These are phyloP conservation scores for Salinomyces thailandicus DNA, from an alignment of 2,329 filamentous ascomycete genomes.

Conservation along the genomic window DNA sequence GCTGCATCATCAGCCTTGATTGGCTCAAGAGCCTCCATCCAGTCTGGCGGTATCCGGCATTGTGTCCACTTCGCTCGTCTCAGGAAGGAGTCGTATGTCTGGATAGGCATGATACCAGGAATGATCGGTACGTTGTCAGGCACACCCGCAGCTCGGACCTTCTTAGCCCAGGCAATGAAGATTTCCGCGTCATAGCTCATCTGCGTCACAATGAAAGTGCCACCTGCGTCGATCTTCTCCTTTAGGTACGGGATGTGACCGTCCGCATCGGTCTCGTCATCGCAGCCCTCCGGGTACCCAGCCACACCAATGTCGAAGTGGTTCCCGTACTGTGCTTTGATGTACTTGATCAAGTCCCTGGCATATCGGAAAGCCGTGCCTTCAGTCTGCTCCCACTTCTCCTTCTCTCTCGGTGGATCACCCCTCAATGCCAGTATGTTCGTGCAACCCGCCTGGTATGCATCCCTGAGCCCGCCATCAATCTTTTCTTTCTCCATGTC, in stretches of 20 bases:
- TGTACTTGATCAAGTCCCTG: constrained; percentile 78
- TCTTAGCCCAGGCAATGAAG: constrained; percentile 82
- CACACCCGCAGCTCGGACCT: constrained; percentile 77
- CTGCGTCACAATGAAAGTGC: constrained; percentile 89
- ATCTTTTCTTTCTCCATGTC: constrained; percentile 93
- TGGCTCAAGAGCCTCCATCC: constrained; percentile 73
- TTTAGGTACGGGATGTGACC: constrained; percentile 83
- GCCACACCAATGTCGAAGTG: constrained; percentile 98
- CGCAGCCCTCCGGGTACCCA: constrained; percentile 89
- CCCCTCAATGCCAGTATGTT: constrained; percentile 92
- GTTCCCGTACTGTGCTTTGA: constrained; percentile 65
- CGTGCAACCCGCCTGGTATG: constrained; percentile 90
- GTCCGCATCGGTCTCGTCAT: constrained; percentile 84
- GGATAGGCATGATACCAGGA: constrained; percentile 85
- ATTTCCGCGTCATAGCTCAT: constrained; percentile 99
- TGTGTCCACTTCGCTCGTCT: constrained; percentile 86
- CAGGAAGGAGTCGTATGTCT: constrained; percentile 87
- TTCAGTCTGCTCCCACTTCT: constrained; percentile 83
- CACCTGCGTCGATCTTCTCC: constrained; percentile 91
- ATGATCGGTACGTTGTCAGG: constrained; percentile 60
- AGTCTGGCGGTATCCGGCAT: constrained; percentile 68
- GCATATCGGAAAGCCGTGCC: constrained; percentile 78
- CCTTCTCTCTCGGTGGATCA: constrained; percentile 85
- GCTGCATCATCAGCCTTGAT: constrained; percentile 95
- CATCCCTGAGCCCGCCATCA: constrained; percentile 74